Base-by-base conservation (phyloP, 2,329 filamentous ascomycete species). In the Coniochaeta sp. region DNA sequence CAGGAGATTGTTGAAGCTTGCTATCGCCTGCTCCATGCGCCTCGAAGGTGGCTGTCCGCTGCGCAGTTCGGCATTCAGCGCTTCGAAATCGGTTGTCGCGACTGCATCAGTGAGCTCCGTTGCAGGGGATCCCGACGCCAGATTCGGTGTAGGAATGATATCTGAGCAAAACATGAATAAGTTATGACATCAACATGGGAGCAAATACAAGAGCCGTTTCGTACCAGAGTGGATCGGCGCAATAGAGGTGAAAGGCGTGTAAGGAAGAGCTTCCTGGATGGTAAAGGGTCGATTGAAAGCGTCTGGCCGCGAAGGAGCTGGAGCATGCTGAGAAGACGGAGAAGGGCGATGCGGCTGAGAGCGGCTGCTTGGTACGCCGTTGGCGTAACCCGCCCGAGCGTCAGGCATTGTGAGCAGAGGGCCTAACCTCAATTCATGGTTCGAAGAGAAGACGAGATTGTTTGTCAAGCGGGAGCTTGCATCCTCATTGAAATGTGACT, bases 201-300 rank as follows among this genome's bases (percentile, higher is more conserved):
- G 36, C 17, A 36, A 47, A 32, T 19, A 36, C 32, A 26, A 50
- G 65, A 57, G 59, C 47, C 34, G 30, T 62, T 62, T 59, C 24
- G 22, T 74, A 92, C 90, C 86, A 65, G 89, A 83, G 71, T 89
- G 85, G 72, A 93, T 91, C 2, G 90, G 90, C 58, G 90, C 81
- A 56, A 93, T 88, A 3, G 89, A 91, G 56, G 88, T 90, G 70
- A 93, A 88, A 26, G 91, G 90, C 58, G 90, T 90, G 74, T 87
- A 93, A n/a, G 89, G 89, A 54, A 95, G 79, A 32, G 90, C 90
- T 69, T 95, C 89, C 60, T 88, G 83, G 14, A 95, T 82, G 3
- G 82, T 83, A 69, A 87, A 85, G 1, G 86, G 80, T 59, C 79
- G 64, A 19, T 62, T 62, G 60, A 73, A 74, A 30, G 55, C 61